Evolutionary conservation across 83 land plant genomes (phyloP).

Genomic region (Picea abies): DNA sequence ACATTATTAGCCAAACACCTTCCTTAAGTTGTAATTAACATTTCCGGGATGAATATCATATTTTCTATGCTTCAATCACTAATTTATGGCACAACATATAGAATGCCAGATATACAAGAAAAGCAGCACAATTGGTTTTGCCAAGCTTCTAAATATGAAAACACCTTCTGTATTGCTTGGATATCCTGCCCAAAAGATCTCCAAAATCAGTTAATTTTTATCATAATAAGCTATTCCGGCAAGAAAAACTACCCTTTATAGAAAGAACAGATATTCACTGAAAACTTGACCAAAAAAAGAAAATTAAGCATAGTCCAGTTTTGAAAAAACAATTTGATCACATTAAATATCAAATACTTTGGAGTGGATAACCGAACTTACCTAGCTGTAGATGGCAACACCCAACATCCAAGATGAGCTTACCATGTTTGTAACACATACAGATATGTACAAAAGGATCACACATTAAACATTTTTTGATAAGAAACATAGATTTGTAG

Average conservation of each 20-base stretch:
- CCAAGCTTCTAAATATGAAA: not conserved
- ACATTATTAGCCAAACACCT: not conserved
- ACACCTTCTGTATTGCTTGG: not conserved
- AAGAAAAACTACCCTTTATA: not conserved
- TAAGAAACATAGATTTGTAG: not conserved
- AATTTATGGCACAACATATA: not conserved
- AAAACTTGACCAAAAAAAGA: not conserved
- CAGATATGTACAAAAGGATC: not conserved
- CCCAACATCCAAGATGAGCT: not conserved
- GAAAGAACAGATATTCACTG: not conserved
- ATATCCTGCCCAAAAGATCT: not conserved
- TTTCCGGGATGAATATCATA: not conserved
- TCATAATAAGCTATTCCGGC: not conserved
- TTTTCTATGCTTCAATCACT: not conserved
- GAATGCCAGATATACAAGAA: constrained; percentile 5
- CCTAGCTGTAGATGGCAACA: not conserved
- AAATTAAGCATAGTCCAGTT: not conserved
- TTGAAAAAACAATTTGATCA: not conserved
- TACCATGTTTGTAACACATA: not conserved
- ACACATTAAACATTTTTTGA: not conserved
- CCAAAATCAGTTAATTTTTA: not conserved
- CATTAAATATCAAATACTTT: not conserved
- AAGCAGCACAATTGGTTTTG: not conserved
- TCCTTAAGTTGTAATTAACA: not conserved
- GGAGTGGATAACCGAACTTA: not conserved